phyloP scores from a whole-genome alignment of 176 grass and related monocot genomes.

The Oryza meyeriana region DNA sequence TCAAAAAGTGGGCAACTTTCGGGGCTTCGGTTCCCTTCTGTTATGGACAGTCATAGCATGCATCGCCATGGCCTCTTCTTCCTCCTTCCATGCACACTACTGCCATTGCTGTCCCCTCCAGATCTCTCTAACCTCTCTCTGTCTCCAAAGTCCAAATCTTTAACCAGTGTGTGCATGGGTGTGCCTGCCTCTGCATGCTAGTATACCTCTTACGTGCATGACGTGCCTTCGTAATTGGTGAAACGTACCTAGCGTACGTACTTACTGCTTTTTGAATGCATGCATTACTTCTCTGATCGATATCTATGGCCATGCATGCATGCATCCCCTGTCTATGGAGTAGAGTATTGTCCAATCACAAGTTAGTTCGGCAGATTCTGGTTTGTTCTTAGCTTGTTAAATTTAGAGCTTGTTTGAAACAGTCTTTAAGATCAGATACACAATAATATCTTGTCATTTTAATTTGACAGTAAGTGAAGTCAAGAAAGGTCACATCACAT shows the following conservation, averaged over 20 bases:
- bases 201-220: background rate
- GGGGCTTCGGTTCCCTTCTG: conserved; percentile 20
- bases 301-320: background rate
- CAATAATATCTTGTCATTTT: background rate
- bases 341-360: conserved; percentile 3
- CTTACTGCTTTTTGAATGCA: background rate
- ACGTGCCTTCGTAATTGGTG: background rate
- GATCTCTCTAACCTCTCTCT: background rate
- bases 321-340: background rate
- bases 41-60: background rate
- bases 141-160: background rate
- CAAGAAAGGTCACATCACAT: background rate
- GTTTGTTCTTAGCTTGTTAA: background rate
- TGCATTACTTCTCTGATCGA: background rate
- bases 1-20: conserved; percentile 8
- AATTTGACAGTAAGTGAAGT: background rate
- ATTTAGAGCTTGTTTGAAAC: background rate
- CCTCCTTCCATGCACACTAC: background rate
- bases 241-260: background rate
- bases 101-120: background rate
- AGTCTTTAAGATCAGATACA: background rate
- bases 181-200: background rate
- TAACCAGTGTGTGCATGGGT: background rate
- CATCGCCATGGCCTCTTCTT: background rate
- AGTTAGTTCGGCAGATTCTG: too few species aligned